Evolutionary conservation across 192 early-diverging fungal genomes (phyloP).

Genomic region (Ambispora gerdemannii): DNA sequence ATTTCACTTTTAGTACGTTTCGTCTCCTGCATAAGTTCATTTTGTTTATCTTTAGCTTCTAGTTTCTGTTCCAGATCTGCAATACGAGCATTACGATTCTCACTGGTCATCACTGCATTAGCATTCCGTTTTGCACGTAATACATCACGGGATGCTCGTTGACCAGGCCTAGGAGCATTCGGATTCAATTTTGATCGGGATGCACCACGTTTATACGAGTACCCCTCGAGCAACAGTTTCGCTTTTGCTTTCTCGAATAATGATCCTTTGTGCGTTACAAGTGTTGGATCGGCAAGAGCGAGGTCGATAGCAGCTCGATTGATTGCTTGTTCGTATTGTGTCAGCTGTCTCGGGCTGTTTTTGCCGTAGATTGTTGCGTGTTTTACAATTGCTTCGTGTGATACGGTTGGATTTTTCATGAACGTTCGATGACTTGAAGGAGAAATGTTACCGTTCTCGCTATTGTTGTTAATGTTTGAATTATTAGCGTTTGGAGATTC

Average conservation of each 20-base stretch:
- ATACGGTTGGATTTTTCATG: conserved; percentile 27
- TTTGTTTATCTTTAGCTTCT: conserved; percentile 35
- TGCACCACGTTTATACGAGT: conserved; percentile 54
- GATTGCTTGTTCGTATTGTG: conserved; percentile 53
- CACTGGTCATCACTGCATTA: conserved; percentile 41
- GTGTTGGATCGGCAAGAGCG: conserved; percentile 43
- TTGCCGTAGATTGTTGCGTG: conserved; percentile 58
- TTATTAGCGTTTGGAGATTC: not conserved
- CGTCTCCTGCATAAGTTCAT: conserved; percentile 33
- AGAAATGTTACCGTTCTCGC: not conserved
- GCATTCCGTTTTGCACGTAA: conserved; percentile 42
- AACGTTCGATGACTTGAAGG: not conserved
- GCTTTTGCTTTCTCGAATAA: conserved; percentile 51
- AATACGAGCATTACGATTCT: conserved; percentile 37
- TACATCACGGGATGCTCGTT: conserved; percentile 29
- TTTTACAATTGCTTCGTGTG: conserved; percentile 45
- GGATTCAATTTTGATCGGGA: conserved; percentile 55
- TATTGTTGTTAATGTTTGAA: not conserved
- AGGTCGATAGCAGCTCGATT: conserved; percentile 48
- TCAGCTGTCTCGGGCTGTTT: conserved; percentile 45
- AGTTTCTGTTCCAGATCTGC: conserved; percentile 36
- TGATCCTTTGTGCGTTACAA: conserved; percentile 44
- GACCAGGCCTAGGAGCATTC: conserved; percentile 35
- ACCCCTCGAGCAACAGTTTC: conserved; percentile 48
- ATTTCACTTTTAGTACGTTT: conserved; percentile 23